A percentile compares a stretch with the other conserved stretches of the same genome.
phyloP scores from a whole-genome alignment of 306 rosid genomes.

The Begonia loranthoides region DNA sequence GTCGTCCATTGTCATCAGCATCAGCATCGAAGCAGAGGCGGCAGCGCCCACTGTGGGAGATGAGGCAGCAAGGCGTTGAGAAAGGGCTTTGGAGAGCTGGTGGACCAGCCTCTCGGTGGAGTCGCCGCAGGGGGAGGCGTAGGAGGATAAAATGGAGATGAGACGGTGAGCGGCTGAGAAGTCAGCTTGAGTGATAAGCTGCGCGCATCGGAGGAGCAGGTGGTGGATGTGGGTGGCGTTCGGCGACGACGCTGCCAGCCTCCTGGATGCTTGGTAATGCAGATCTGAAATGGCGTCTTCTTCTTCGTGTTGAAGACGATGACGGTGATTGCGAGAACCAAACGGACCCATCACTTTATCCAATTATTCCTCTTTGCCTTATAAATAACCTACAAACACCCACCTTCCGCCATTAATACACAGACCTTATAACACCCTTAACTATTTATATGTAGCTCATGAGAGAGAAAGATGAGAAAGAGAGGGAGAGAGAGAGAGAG shows the following conservation, averaged over 20 bases:
- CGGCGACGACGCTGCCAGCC: neutral
- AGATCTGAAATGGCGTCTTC: slow-evolving; percentile 10
- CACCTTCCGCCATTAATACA: too few species aligned
- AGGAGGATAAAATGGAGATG: slow-evolving; percentile 21
- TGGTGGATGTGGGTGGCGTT: slow-evolving; percentile 21
- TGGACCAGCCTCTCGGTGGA: slow-evolving; percentile 31
- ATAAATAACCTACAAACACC: too few species aligned
- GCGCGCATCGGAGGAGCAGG: slow-evolving; percentile 26
- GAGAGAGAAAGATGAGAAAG: too few species aligned
- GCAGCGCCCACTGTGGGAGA: neutral
- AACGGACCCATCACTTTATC: too few species aligned
- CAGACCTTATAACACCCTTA: too few species aligned
- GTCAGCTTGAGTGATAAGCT: slow-evolving; percentile 30
- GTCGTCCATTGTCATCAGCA: slow-evolving; percentile 1
- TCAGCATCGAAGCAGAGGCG: slow-evolving; percentile 1
- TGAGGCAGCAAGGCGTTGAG: slow-evolving; percentile 12
- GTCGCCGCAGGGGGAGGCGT: slow-evolving; percentile 31
- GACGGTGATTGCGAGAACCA: neutral
- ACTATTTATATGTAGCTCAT: too few species aligned
- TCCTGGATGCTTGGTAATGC: slow-evolving; percentile 3
- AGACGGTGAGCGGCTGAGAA: slow-evolving; percentile 27
- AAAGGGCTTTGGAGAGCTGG: slow-evolving; percentile 28
- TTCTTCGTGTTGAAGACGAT: slow-evolving; percentile 1
- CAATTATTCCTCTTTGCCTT: too few species aligned
- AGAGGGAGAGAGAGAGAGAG: too few species aligned